phyloP scores from a whole-genome alignment of 495 filamentous ascomycete genomes.

The Cercophora samala region DNA sequence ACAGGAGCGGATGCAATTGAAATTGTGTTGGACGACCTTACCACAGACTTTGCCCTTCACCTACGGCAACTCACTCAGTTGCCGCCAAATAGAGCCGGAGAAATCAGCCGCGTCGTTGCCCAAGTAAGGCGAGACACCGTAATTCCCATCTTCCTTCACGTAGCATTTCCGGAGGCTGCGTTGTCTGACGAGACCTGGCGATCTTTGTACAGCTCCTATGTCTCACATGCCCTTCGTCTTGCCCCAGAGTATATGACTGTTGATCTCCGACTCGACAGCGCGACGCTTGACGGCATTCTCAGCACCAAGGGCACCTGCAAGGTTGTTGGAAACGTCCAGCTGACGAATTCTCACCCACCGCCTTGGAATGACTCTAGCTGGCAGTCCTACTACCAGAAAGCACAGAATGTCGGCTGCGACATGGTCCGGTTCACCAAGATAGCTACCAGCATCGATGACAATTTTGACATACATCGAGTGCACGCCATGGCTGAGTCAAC shows the following conservation, averaged over 20 bases:
- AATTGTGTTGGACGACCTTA: constrained; percentile 55
- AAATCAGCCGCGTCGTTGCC: constrained; percentile 53
- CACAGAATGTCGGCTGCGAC: constrained; percentile 58
- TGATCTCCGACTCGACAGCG: constrained; percentile 54
- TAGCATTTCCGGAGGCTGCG: constrained; percentile 44
- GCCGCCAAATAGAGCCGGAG: constrained; percentile 41
- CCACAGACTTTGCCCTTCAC: constrained; percentile 35
- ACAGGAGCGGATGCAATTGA: constrained; percentile 67
- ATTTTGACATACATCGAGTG: constrained; percentile 55
- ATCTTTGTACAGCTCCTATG: constrained; percentile 52
- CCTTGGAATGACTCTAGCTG: constrained; percentile 58
- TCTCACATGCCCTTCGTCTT: constrained; percentile 60
- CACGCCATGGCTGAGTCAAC: constrained; percentile 41
- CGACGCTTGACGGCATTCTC: constrained; percentile 47
- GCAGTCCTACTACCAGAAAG: constrained; percentile 52
- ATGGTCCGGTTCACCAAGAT: constrained; percentile 58
- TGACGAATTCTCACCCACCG: constrained; percentile 38
- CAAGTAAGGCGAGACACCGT: constrained; percentile 57
- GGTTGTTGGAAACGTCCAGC: constrained; percentile 58
- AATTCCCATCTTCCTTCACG: constrained; percentile 62
- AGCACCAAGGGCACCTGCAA: constrained; percentile 57
- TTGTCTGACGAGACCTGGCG: constrained; percentile 27
- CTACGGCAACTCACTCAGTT: constrained; percentile 45
- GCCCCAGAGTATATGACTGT: constrained; percentile 65
- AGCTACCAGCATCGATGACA: constrained; percentile 54